A percentile compares a stretch with the other conserved stretches of the same genome.
Evolutionary conservation across 202 grass and related monocot genomes (phyloP).

Genomic region (Schoenoplectus triqueter): DNA sequence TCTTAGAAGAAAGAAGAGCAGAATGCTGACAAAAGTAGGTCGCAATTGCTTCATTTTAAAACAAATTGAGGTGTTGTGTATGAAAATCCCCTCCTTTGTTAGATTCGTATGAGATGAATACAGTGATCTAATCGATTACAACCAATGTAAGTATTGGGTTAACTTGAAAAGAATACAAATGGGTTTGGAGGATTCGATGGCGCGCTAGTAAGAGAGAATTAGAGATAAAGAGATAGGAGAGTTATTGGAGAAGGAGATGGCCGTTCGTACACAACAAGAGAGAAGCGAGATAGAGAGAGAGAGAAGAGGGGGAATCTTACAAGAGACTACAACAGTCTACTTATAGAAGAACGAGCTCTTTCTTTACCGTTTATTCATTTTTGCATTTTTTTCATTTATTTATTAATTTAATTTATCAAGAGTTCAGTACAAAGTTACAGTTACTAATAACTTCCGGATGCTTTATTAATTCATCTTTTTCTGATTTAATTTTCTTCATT

Average conservation of each 20-base stretch:
- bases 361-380: background rate
- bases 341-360: constrained; percentile 36
- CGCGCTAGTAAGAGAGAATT: background rate
- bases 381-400: too few species aligned
- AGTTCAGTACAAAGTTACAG: background rate
- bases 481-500: background rate
- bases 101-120: background rate
- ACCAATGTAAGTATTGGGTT: constrained; percentile 16
- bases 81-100: constrained; percentile 1
- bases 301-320: constrained; percentile 39
- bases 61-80: constrained; percentile 18
- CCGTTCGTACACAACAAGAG: background rate
- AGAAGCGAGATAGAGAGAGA: constrained; percentile 18
- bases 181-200: background rate
- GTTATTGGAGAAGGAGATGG: background rate
- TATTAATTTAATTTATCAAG: too few species aligned
- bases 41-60: constrained; percentile 35
- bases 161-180: constrained; percentile 15
- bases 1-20: constrained; percentile 41
- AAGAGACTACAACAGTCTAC: constrained; percentile 30
- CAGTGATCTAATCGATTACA: background rate
- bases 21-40: constrained; percentile 29
- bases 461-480: too few species aligned
- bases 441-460: too few species aligned
- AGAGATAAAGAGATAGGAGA: background rate